A percentile compares a stretch with the other conserved stretches of the same genome.
Evolutionary conservation across 345 rosid genomes (phyloP).

Genomic region (Euphorbia lathyris): DNA sequence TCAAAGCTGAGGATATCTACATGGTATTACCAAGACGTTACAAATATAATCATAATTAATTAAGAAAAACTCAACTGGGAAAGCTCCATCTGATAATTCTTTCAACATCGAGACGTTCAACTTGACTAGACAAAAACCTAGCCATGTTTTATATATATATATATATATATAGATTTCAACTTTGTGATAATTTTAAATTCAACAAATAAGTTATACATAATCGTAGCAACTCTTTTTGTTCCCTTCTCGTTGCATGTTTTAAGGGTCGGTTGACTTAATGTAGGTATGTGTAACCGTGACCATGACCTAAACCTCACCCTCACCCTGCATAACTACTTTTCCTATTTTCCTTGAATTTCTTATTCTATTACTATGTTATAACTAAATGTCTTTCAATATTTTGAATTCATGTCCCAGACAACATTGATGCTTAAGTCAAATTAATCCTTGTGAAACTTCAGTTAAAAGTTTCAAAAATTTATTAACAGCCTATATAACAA

Average conservation of each 20-base stretch:
- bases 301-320: no score
- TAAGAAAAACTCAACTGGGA: constrained; percentile 8
- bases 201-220: constrained; percentile 4
- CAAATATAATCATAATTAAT: constrained; percentile 3
- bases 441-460: no score
- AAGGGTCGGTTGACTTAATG: constrained; percentile 28
- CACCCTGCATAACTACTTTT: background rate
- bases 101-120: constrained; percentile 52
- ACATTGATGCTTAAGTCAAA: no score
- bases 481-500: no score
- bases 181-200: background rate
- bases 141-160: background rate
- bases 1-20: no score
- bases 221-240: constrained; percentile 6
- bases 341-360: background rate
- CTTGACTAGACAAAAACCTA: constrained; percentile 20
- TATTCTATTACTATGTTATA: no score
- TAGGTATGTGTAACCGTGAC: background rate
- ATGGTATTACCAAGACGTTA: no score
- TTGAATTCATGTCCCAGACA: no score
- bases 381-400: no score
- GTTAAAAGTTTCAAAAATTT: no score
- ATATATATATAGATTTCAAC: constrained; percentile 8
- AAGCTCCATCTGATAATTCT: constrained; percentile 16
- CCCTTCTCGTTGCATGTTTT: constrained; percentile 28